Evolutionary conservation across 2,329 filamentous ascomycete species (phyloP).

Genomic region (Xylariaceae sp.): DNA sequence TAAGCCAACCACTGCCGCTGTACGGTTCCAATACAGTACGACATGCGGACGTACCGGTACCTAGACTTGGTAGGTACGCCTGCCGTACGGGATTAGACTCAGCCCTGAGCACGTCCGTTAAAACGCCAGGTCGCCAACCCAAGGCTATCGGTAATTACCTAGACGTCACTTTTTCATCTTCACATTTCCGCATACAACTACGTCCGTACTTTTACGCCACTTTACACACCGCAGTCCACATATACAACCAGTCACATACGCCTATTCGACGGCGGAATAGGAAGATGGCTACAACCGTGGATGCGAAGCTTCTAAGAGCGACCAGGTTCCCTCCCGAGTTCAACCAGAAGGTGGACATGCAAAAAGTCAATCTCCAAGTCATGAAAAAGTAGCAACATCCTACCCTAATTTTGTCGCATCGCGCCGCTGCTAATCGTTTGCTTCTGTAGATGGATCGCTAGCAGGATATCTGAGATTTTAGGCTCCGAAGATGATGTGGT

Average conservation of each 20-base stretch:
- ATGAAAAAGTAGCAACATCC: slow-evolving; percentile 78
- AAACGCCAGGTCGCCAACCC: slow-evolving; percentile 7
- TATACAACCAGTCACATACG: neutral
- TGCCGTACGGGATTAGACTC: too few relatives aligned
- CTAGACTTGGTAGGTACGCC: too few relatives aligned
- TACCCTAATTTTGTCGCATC: neutral
- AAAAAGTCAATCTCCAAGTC: slow-evolving; percentile 93
- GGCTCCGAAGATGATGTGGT: slow-evolving; percentile 95
- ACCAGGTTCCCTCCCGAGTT: slow-evolving; percentile 95
- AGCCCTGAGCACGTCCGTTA: slow-evolving; percentile 13
- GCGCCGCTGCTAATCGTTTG: slow-evolving; percentile 15
- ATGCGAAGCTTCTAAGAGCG: slow-evolving; percentile 81
- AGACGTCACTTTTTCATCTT: slow-evolving; percentile 26
- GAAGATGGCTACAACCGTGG: slow-evolving; percentile 74
- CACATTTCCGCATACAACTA: neutral
- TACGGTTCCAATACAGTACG: too few relatives aligned
- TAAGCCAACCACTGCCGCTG: too few relatives aligned
- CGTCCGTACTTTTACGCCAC: too few relatives aligned
- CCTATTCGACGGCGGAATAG: neutral
- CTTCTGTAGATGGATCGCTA: slow-evolving; percentile 77
- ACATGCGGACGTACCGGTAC: too few relatives aligned
- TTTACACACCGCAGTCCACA: neutral
- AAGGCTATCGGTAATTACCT: neutral
- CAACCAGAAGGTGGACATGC: slow-evolving; percentile 92
- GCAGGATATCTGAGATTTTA: slow-evolving; percentile 79